These are phyloP conservation scores for Solanum tarapatanum DNA, from an alignment of 257 asterid species.

Conservation along the genomic window DNA sequence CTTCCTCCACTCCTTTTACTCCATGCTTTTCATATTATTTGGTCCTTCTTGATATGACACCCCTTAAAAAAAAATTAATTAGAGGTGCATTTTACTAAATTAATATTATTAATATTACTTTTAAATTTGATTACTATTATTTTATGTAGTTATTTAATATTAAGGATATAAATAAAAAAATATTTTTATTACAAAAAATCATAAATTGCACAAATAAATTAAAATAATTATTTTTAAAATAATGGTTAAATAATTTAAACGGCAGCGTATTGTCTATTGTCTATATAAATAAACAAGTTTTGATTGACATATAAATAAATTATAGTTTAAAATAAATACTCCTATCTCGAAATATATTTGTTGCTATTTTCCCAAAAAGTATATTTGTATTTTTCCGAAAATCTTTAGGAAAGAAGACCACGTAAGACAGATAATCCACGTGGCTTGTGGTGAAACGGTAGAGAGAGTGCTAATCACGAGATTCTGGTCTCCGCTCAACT, in stretches of 20 bases:
- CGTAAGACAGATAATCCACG: not conserved
- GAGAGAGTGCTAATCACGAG: conserved; percentile 20
- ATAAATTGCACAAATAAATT: too few species aligned
- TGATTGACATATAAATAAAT: too few species aligned
- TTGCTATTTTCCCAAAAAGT: too few species aligned
- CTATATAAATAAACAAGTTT: too few species aligned
- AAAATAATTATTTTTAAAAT: too few species aligned
- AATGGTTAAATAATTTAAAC: too few species aligned
- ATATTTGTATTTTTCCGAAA: not conserved
- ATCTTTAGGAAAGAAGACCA: not conserved
- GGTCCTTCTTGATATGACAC: not conserved
- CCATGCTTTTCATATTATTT: too few species aligned
- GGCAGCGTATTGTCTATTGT: not conserved
- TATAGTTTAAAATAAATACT: not conserved
- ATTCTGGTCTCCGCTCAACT: conserved; percentile 9
- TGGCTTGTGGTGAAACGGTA: not conserved
- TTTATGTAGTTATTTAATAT: not conserved
- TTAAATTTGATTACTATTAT: too few species aligned
- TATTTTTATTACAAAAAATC: too few species aligned
- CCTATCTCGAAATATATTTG: not conserved
- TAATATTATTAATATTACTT: not conserved
- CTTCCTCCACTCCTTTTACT: not conserved
- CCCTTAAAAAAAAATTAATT: too few species aligned
- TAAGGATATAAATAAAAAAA: too few species aligned
- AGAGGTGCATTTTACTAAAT: not conserved